Evolutionary conservation across 495 filamentous ascomycete genomes (phyloP).

Genomic region (Penicillium samsonianum): DNA sequence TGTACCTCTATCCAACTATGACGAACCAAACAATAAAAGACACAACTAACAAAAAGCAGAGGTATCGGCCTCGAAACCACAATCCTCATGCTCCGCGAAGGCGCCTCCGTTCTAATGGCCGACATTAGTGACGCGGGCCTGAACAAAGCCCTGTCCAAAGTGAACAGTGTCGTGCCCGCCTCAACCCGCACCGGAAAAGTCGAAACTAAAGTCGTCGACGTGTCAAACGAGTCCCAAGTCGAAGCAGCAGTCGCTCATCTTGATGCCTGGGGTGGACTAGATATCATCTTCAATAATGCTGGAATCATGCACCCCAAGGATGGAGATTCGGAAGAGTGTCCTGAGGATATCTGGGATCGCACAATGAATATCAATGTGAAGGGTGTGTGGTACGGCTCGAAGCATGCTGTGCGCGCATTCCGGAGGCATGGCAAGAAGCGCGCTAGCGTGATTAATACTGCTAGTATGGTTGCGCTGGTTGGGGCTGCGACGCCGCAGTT

Average conservation of each 20-base stretch:
- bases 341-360: slow-evolving; percentile 91
- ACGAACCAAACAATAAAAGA: background rate
- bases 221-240: slow-evolving; percentile 73
- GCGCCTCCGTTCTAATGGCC: slow-evolving; percentile 79
- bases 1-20: background rate
- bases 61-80: slow-evolving; percentile 94
- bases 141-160: slow-evolving; percentile 65
- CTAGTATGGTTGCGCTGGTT: slow-evolving; percentile 88
- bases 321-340: slow-evolving; percentile 78
- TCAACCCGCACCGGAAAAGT: slow-evolving; percentile 55
- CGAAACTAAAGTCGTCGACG: slow-evolving; percentile 54
- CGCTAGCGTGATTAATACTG: slow-evolving; percentile 91
- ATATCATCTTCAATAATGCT: slow-evolving; percentile 98
- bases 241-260: slow-evolving; percentile 65
- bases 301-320: slow-evolving; percentile 97
- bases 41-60: slow-evolving; percentile 56
- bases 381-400: slow-evolving; percentile 95
- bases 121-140: slow-evolving; percentile 76
- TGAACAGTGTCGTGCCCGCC: slow-evolving; percentile 65
- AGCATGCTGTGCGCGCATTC: slow-evolving; percentile 84
- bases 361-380: slow-evolving; percentile 97
- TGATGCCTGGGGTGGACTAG: slow-evolving; percentile 86
- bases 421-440: slow-evolving; percentile 76
- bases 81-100: slow-evolving; percentile 87
- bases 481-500: slow-evolving; percentile 93